Evolutionary conservation across 2,329 filamentous ascomycete genomes (phyloP), one percentile per base, ranked within the genome.

Genomic region (Trichocomaceae sp.): DNA sequence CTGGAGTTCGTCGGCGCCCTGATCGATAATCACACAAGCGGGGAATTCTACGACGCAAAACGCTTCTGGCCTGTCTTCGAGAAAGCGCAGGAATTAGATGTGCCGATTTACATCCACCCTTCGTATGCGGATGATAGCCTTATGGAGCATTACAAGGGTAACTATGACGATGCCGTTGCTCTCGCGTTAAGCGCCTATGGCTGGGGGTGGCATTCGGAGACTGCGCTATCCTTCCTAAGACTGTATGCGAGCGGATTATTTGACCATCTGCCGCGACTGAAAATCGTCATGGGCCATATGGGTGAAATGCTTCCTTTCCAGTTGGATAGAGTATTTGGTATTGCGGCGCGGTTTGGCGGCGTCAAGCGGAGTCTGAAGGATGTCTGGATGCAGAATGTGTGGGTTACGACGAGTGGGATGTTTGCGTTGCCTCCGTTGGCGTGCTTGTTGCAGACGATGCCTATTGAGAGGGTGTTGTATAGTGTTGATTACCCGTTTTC

Each of bases 401-500:
- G 78, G 75, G 64, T 84, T 23, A 83, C 80, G 1, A 82, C 80
- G 2, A 78, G 74, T 51, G 81, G 81, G 2, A 74, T 77, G 54
- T 81, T 77, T 64, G 74, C 74, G 26, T 57, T 82, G 17, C 71
- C 68, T 52, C 77, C 75, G 5, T 61, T 83, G 67, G 72, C 72
- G n/a, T 66, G 66, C 33, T 54, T 75, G 47, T 57, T 75, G 50
- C 63, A 60, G 49, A 62, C 62, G 19, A 63, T 59, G 47, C 60
- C 60, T 17, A 69, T 74, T n/a, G 78, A 82, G 22, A 71, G 72
- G 13, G 72, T 84, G 1, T 54, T 84, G 62, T 83, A 79, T 61
- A 81, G 77, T 57, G 76, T 82, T 9, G 80, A 83, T 60, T 83
- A 82, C 59, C 82, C 81, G 0, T 82, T 83, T 49, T 72, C 73